Evolutionary conservation across 768 basidiomycete species (phyloP).

Genomic region (Rhodosporidiobolus odoratus): DNA sequence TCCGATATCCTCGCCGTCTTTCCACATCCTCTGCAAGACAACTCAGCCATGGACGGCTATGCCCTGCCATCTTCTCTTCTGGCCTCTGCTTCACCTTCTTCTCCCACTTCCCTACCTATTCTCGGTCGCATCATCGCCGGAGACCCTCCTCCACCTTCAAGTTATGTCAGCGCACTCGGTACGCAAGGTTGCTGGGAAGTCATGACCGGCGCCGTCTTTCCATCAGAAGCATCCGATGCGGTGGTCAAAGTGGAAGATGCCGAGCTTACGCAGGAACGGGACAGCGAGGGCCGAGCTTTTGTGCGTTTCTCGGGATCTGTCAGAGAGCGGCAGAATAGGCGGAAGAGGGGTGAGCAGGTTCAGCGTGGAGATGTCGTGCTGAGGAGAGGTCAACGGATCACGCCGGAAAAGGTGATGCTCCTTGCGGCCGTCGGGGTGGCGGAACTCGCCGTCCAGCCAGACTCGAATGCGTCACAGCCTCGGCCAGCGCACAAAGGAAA

Average conservation of each 20-base stretch:
- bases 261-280: background rate
- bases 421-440: background rate
- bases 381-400: background rate
- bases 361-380: background rate
- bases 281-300: background rate
- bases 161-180: background rate
- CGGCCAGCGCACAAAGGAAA: background rate
- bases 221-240: background rate
- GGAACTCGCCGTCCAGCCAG: background rate
- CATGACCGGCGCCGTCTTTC: conserved; percentile 17
- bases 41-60: conserved; percentile 16
- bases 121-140: conserved; percentile 11
- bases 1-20: background rate
- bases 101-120: background rate
- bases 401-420: conserved; percentile 7
- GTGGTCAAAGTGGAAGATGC: conserved; percentile 14
- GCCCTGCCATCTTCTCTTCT: background rate
- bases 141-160: background rate
- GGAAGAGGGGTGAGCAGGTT: conserved; percentile 6
- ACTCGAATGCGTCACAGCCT: background rate
- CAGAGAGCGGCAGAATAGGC: background rate
- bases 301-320: background rate
- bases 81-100: background rate
- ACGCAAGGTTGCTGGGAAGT: conserved; percentile 7
- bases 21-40: conserved; percentile 8